Evolutionary conservation across 176 grass and related monocot species (phyloP), one percentile per base, ranked within the genome.

Genomic region (Cymbopogon citratus): DNA sequence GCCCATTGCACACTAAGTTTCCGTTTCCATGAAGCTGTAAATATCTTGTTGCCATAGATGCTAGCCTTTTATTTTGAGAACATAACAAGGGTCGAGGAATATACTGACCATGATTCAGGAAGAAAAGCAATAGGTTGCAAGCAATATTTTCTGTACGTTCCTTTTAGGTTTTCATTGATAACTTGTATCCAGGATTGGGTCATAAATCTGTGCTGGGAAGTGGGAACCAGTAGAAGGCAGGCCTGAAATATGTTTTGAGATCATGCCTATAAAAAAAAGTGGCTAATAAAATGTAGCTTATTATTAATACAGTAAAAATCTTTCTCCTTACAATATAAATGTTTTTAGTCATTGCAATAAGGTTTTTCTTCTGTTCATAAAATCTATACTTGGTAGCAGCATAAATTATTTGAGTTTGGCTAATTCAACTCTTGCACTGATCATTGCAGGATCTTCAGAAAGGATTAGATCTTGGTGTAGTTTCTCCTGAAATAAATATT

Each of bases 401-500:
- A 36, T 76, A 56, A 71, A 43, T 64, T 38, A 1, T 6, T 63
- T 36, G 36, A 38, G n/a, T 10, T 52, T 70, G 24, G 46, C 44
- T 78, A 45, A 82, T 85, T 14, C 24, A 66, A 81, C 4, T 81
- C 64, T 72, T 89, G n/a, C 34, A 72, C 38, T 78, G 36, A 46
- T 67, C 80, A 60, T 62, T 28, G 45, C 82, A 95, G 91, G 92
- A 99, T 85, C 87, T 95, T 82, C 92, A 95, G 86, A 93, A 93
- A 73, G 96, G 92, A 81, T 75, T 99, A 86, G 92, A 99, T 93
- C 96, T 88, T 76, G 96, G 96, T 85, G 80, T 95, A 69, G 92
- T 99, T 71, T 99, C 96, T 60, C 96, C 96, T 70, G 96, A 99
- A 76, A 91, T 99, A 99, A 76, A 91, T 99, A 90, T 71, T 93